A percentile compares a stretch with the other conserved stretches of the same genome.
These are phyloP conservation scores for Volvox africanus DNA, from an alignment of 139 green algal species.

Conservation along the genomic window DNA sequence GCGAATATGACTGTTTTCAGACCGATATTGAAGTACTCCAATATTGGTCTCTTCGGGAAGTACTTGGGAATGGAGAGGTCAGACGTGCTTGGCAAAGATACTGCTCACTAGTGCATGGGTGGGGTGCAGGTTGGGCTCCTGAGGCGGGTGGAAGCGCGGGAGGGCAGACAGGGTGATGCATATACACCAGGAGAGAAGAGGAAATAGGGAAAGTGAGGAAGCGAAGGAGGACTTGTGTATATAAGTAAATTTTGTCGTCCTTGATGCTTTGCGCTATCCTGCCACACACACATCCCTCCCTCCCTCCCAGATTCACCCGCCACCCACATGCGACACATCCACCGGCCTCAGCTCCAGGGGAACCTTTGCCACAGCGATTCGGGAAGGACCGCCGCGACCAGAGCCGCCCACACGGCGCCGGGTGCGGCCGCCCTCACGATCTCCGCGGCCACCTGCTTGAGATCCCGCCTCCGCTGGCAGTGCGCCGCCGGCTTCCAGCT, in stretches of 20 bases:
- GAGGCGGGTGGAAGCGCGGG: too few species aligned
- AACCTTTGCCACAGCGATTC: neutral
- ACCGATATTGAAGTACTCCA: neutral
- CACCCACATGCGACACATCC: conserved; percentile 30
- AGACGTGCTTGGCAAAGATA: too few species aligned
- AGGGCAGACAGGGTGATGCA: too few species aligned
- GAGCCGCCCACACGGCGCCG: neutral
- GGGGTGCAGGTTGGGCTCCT: too few species aligned
- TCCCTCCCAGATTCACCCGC: neutral
- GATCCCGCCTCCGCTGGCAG: neutral
- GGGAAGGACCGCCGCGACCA: neutral
- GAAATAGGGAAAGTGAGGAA: too few species aligned
- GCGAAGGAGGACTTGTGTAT: too few species aligned
- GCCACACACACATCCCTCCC: neutral
- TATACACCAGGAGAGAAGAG: too few species aligned
- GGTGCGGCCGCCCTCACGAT: neutral
- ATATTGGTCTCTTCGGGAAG: too few species aligned
- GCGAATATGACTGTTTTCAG: neutral
- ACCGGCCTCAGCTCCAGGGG: conserved; percentile 13
- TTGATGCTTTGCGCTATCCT: neutral
- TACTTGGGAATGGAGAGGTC: too few species aligned
- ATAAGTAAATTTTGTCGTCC: too few species aligned
- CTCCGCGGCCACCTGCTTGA: neutral
- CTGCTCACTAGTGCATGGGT: too few species aligned
- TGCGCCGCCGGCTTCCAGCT: neutral